These are phyloP conservation scores for Beauveria brongniartii DNA, from an alignment of 2,329 filamentous ascomycete species.

Conservation along the genomic window DNA sequence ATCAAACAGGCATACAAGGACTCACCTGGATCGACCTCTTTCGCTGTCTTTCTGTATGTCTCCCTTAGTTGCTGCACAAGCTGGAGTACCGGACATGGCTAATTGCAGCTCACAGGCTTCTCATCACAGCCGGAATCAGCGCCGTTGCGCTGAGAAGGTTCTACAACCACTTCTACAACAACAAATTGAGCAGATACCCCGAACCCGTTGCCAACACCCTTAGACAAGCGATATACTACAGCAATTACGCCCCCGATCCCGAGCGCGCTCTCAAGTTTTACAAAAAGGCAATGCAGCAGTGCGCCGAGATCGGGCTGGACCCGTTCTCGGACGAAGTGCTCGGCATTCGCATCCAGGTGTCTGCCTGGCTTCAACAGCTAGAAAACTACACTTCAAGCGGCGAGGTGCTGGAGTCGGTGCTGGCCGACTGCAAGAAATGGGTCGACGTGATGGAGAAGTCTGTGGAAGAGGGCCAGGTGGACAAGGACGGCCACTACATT, in stretches of 20 bases:
- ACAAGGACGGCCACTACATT: slow-evolving; percentile 29
- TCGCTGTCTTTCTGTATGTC: slow-evolving; percentile 25
- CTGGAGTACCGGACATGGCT: neutral
- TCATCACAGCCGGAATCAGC: slow-evolving; percentile 22
- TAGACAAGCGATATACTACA: slow-evolving; percentile 79
- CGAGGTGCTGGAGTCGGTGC: slow-evolving; percentile 69
- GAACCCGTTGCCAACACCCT: slow-evolving; percentile 68
- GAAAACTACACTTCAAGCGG: slow-evolving; percentile 62
- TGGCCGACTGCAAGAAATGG: slow-evolving; percentile 59
- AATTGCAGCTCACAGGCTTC: slow-evolving; percentile 17
- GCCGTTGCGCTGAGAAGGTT: slow-evolving; percentile 33
- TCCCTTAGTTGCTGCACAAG: neutral
- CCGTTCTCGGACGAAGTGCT: slow-evolving; percentile 86
- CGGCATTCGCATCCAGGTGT: slow-evolving; percentile 77
- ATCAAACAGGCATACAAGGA: slow-evolving; percentile 27
- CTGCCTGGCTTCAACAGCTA: slow-evolving; percentile 71
- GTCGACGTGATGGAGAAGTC: slow-evolving; percentile 45
- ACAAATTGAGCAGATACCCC: slow-evolving; percentile 52
- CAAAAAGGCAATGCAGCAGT: slow-evolving; percentile 66
- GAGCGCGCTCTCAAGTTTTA: slow-evolving; percentile 77
- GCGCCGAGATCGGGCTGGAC: slow-evolving; percentile 68
- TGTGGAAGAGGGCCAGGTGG: slow-evolving; percentile 37
- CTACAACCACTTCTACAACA: slow-evolving; percentile 47
- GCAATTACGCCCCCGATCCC: slow-evolving; percentile 66
- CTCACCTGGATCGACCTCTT: slow-evolving; percentile 22